Conservation (phyloP, 2,329 filamentous ascomycete species). For the Colletotrichum coccodes region DNA sequence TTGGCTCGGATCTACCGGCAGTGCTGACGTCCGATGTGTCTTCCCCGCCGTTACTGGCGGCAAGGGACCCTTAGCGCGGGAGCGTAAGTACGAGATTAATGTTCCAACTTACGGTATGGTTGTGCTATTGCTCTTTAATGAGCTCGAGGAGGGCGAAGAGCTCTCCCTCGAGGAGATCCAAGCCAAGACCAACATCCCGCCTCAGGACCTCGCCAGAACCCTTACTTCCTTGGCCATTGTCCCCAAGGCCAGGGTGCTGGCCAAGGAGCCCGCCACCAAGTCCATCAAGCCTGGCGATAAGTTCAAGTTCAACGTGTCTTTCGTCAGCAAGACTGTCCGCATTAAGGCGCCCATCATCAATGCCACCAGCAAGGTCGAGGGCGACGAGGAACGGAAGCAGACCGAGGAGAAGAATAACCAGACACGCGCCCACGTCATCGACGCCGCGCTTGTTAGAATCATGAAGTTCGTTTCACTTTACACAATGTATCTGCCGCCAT, state of each 20-base stretch:
- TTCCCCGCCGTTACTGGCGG: constrained; percentile 81
- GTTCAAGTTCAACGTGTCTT: constrained; percentile 85
- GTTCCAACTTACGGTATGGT: constrained; percentile 95
- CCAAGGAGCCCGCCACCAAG: constrained; percentile 84
- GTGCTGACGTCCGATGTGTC: constrained; percentile 84
- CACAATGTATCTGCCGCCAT: background rate
- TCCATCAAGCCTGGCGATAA: constrained; percentile 79
- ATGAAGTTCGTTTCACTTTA: constrained; percentile 78
- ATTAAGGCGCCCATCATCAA: constrained; percentile 91
- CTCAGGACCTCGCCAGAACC: constrained; percentile 77
- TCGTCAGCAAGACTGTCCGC: constrained; percentile 83
- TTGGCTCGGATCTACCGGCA: constrained; percentile 79
- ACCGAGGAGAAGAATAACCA: constrained; percentile 83
- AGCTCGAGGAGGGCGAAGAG: constrained; percentile 64
- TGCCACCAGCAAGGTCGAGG: constrained; percentile 86
- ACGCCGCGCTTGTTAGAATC: constrained; percentile 82
- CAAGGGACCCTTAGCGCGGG: constrained; percentile 67
- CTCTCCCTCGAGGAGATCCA: constrained; percentile 82
- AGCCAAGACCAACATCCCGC: constrained; percentile 81
- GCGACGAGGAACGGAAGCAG: constrained; percentile 71
- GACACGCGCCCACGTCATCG: constrained; percentile 75
- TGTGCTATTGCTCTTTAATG: constrained; percentile 89
- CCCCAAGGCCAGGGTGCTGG: constrained; percentile 82
- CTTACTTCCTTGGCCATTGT: constrained; percentile 85
- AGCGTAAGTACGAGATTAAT: constrained; percentile 87